phyloP scores from a whole-genome alignment of 345 rosid genomes.

The Ceriops zippeliana region DNA sequence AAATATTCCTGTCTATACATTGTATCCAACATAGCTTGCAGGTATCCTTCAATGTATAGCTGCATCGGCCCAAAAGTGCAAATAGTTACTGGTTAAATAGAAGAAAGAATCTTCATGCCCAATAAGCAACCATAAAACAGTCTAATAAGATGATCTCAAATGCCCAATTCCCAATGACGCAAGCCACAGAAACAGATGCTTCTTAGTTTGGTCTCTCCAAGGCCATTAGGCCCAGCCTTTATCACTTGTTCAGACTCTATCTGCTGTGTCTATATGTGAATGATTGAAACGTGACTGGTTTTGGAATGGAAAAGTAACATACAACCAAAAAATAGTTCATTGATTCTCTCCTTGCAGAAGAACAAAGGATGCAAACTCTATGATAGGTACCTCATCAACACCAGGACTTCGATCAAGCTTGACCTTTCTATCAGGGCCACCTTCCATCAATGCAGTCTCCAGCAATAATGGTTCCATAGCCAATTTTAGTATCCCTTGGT shows the following conservation, averaged over 20 bases:
- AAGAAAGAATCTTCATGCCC: neutral
- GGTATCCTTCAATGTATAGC: slow-evolving; percentile 92
- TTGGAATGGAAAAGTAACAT: no score
- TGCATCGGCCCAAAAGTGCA: slow-evolving; percentile 35
- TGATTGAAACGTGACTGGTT: neutral
- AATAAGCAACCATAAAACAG: neutral
- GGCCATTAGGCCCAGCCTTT: no score
- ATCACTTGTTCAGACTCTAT: neutral
- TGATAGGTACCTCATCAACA: slow-evolving; percentile 67
- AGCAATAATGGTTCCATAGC: slow-evolving; percentile 93
- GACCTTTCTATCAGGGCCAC: slow-evolving; percentile 87
- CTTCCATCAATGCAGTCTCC: slow-evolving; percentile 81
- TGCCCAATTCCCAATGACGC: neutral
- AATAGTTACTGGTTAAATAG: slow-evolving; percentile 9
- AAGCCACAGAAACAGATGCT: no score
- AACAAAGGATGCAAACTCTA: slow-evolving; percentile 2
- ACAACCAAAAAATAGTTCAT: neutral
- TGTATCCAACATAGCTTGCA: slow-evolving; percentile 90
- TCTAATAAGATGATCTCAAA: neutral
- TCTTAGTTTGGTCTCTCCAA: no score
- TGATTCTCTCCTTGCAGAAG: neutral
- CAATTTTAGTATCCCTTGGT: slow-evolving; percentile 81
- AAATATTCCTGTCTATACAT: slow-evolving; percentile 91
- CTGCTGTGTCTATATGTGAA: neutral
- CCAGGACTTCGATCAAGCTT: slow-evolving; percentile 87